A percentile compares a stretch with the other conserved stretches of the same genome.
Evolutionary conservation across 1,284 basidiomycete genomes (phyloP).

Genomic region (Ustilago nuda): DNA sequence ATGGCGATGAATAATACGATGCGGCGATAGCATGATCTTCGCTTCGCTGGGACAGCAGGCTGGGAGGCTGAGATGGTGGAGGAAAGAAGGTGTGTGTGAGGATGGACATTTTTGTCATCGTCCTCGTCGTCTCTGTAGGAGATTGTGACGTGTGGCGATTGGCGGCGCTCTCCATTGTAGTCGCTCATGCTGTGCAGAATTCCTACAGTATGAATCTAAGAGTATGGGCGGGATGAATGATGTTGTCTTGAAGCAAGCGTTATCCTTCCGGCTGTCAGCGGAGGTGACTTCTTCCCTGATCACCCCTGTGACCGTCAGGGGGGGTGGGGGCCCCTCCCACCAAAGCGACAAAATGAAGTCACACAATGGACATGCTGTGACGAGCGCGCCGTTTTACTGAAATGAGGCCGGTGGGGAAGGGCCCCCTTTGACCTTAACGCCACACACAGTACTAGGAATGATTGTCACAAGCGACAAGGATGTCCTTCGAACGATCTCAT

Average conservation of each 20-base stretch:
- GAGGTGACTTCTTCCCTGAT: neutral
- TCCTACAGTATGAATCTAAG: neutral
- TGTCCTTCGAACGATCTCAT: too few species aligned
- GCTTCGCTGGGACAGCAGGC: neutral
- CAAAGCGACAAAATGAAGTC: neutral
- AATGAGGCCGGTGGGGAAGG: neutral
- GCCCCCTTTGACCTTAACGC: neutral
- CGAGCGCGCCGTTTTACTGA: neutral
- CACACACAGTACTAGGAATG: too few species aligned
- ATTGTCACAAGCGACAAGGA: too few species aligned
- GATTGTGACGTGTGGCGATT: conserved; percentile 23
- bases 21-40: conserved; percentile 3
- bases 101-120: neutral
- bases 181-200: conserved; percentile 4
- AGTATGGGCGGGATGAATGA: neutral
- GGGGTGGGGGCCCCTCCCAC: neutral
- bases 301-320: neutral
- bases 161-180: neutral
- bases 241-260: neutral
- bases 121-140: conserved; percentile 27
- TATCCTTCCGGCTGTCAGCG: neutral
- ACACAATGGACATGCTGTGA: neutral
- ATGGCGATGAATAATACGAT: conserved; percentile 12
- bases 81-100: conserved; percentile 15
- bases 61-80: neutral